Conservation (phyloP, 106 monocot species). For the Allium sativum region DNA sequence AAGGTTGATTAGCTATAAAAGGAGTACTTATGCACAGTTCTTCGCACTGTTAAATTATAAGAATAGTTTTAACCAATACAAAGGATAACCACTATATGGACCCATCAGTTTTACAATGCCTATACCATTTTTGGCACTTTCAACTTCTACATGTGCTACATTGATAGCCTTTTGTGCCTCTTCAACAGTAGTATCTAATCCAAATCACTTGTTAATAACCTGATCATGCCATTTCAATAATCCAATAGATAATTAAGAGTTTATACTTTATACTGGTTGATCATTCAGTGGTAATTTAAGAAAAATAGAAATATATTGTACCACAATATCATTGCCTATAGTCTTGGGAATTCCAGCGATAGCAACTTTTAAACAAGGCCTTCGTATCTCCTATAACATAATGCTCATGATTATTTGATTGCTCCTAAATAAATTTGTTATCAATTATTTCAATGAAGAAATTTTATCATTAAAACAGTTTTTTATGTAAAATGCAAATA, state of each 20-base stretch:
- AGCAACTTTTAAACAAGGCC: slow-evolving; percentile 50
- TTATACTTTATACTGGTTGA: too few species aligned
- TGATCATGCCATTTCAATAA: background rate
- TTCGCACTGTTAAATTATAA: too few species aligned
- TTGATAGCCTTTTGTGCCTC: slow-evolving; percentile 63
- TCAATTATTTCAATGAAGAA: background rate
- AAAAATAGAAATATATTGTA: slow-evolving; percentile 8
- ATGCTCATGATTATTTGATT: background rate
- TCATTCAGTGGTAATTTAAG: too few species aligned
- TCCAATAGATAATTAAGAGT: too few species aligned
- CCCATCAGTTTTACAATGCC: slow-evolving; percentile 56
- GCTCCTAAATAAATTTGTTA: background rate
- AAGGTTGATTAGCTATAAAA: too few species aligned
- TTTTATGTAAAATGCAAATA: background rate
- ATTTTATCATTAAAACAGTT: background rate
- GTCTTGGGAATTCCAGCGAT: slow-evolving; percentile 73
- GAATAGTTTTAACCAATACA: background rate
- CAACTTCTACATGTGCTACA: slow-evolving; percentile 53
- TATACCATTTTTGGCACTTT: slow-evolving; percentile 50
- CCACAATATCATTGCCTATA: slow-evolving; percentile 68
- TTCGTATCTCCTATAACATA: slow-evolving; percentile 39
- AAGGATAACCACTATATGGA: slow-evolving; percentile 44
- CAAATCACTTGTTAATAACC: slow-evolving; percentile 60
- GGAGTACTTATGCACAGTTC: too few species aligned
- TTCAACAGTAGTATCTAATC: slow-evolving; percentile 58